Evolutionary conservation across 495 filamentous ascomycete species (phyloP), one percentile per base, ranked within the genome.

Genomic region (Penicillium argentinense): DNA sequence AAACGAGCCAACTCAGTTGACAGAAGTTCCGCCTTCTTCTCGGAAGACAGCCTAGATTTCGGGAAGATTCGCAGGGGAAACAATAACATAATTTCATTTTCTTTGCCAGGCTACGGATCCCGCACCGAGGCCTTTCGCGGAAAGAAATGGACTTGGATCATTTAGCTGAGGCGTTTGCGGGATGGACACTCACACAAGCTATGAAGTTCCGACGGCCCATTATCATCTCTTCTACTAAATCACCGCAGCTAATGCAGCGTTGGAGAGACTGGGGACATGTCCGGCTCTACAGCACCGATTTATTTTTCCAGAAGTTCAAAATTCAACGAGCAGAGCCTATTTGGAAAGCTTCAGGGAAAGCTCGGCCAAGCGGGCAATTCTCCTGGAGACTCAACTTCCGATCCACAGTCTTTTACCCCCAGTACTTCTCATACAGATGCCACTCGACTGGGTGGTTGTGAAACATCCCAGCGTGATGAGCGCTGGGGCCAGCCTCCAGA

Each of bases 141-240:
- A 39, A 47, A 2, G 49, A 65, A 8, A 51, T 54, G 26, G 57
- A 76, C 17, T 51, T 68, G 12, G 65, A 72, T 41, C 60, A 67
- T 26, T 53, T 78, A 6, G 57, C 66, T 2, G 66, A 75, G 43
- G 64, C 70, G 23, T 74, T 76, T 40, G 69, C 74, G 3, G 71
- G 72, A 4, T 77, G 69, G 72, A 49, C 59, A 1, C 39, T 71
- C 1, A 30, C 67, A 8, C 58, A 73, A 27, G 40, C 56, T 4
- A 50, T 67, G n/a, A 53, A 58, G 3, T 72, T 71, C 42, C 60
- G 71, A 1, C 55, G 53, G 7, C 68, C 68, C 22, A 9, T 54
- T 22, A 54, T 67, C 9, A 21, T 68, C 19, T 59, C 66, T 0
- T 33, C 39, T 6, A 6, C 47, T 12, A 48, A 55, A 12, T 25